Evolutionary conservation across 306 rosid genomes (phyloP), one percentile per base, ranked within the genome.

Genomic region (Dryas alaskensis): DNA sequence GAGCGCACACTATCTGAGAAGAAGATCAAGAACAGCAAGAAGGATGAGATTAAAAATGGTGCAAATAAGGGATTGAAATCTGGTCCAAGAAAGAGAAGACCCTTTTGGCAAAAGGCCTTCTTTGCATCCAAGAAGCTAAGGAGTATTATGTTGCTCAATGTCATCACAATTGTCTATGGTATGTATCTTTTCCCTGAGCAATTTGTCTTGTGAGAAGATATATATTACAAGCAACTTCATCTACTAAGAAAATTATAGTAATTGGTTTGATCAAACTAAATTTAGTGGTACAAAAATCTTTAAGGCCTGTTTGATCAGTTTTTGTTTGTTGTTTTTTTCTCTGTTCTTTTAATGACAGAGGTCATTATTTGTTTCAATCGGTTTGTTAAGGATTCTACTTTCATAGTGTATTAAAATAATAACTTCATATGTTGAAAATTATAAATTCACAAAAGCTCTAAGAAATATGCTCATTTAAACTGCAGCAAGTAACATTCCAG

Each of bases 401-500:
- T 6, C 44, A 13, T 61, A 37, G 6, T 37, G 8, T 31, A 9
- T 13, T 22, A 11, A 17, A 14, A 1, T 3, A 27, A 6, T n/a
- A 51, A 19, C 44, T 60, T 60, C 10, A 5, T n/a, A 7, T 44
- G 73, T 64, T 81, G 78, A 58, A 6, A 16, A 62, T 37, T 59
- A 11, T 45, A 0, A 19, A 40, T 14, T 12, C 25, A 57, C 44
- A 22, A 71, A 42, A 12, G 2, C 52, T 74, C 44, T 7, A 31
- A 55, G 25, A 1, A 10, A 50, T 51, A 1, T 37, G 13, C n/a
- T 65, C 40, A 11, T 59, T 67, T 25, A 79, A 25, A 52, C 49
- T 77, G 82, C 81, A 88, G 96, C 96, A 67, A 88, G 96, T 86
- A 88, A 84, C 68, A 85, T 88, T 85, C 87, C 90, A 27, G 89